Evolutionary conservation across 305 asterid genomes (phyloP).

Genomic region (Fraxinus sp.): DNA sequence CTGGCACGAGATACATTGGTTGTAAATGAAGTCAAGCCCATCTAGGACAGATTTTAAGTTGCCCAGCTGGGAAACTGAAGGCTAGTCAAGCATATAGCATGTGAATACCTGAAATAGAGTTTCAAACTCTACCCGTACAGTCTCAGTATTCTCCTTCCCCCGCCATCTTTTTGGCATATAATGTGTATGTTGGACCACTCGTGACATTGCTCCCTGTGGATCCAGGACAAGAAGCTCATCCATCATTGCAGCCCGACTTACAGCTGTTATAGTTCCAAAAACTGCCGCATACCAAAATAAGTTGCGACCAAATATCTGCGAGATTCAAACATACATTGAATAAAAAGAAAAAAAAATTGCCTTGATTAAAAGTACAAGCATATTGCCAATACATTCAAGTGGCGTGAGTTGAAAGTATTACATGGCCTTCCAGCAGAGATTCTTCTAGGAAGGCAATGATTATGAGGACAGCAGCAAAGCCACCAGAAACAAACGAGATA

Average conservation of each 20-base stretch:
- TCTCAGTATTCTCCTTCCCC: slow-evolving; percentile 75
- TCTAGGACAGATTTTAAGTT: neutral
- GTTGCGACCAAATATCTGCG: slow-evolving; percentile 93
- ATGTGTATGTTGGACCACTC: slow-evolving; percentile 82
- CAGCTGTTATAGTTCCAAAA: slow-evolving; percentile 94
- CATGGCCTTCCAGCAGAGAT: slow-evolving; percentile 99
- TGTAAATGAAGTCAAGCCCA: neutral
- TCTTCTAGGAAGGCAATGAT: slow-evolving; percentile 92
- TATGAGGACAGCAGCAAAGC: slow-evolving; percentile 96
- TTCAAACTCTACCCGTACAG: slow-evolving; percentile 77
- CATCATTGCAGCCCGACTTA: slow-evolving; percentile 76
- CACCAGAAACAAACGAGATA: slow-evolving; percentile 95
- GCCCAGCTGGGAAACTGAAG: neutral
- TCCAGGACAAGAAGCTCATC: slow-evolving; percentile 87
- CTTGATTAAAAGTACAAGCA: neutral
- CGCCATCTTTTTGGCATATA: slow-evolving; percentile 99
- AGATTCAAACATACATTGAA: slow-evolving; percentile 17
- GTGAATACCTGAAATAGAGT: slow-evolving; percentile 83
- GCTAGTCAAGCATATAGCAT: neutral
- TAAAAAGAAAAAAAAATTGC: slow-evolving; percentile 9
- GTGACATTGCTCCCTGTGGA: slow-evolving; percentile 84
- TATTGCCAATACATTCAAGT: neutral
- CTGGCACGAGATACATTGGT: neutral
- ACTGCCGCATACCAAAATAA: slow-evolving; percentile 98
- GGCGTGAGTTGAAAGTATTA: slow-evolving; percentile 33